Evolutionary conservation across 2,329 filamentous ascomycete genomes (phyloP), one percentile per base, ranked within the genome.

Genomic region (Colletotrichum sp.): DNA sequence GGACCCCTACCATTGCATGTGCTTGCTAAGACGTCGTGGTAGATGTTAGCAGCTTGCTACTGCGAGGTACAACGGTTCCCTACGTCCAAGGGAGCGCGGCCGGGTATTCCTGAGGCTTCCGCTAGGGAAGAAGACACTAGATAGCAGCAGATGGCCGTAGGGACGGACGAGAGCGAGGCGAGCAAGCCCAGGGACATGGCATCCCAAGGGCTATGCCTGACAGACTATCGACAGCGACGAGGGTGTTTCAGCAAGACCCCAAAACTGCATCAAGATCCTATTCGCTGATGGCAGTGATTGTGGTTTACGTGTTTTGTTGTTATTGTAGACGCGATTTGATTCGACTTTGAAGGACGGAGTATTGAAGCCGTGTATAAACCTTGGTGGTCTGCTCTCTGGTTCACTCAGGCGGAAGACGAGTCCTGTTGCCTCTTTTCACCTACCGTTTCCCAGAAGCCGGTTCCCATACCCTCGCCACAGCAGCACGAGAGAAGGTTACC

Each of bases 1-100:
- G 67, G 68, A 66, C 68, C 38, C 68, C 43, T 73, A 63, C 55
- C 38, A 51, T 55, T 65, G 62, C 71, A 66, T 62, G 55, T 73
- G 62, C 55, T 43, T 72, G 65, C 47, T 69, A 70, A 54, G 55
- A 66, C 62, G 43, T 8, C 61, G 36, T 61, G 66, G 54, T 61
- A 43, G 31, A 59, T 61, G 9, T 38, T 47, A 24, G 66, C 34
- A 68, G 66, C 24, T 59, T 16, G 51, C 36, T 51, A 65, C 59
- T 57, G 64, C n/a, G 55, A 72, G 43, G 64, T 62, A 57, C 65
- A 57, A 47, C 47, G 33, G 11, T 69, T 55, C 34, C 51, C 66
- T 63, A 27, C 29, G 55, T 58, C 18, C 34, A 59, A 59, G 66
- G 66, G 66, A 61, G 55, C 21, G 24, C 31, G 34, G 27, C 34